Base-by-base conservation (phyloP, 352 stramenopile genomes). In the Pythium guiyangense region DNA sequence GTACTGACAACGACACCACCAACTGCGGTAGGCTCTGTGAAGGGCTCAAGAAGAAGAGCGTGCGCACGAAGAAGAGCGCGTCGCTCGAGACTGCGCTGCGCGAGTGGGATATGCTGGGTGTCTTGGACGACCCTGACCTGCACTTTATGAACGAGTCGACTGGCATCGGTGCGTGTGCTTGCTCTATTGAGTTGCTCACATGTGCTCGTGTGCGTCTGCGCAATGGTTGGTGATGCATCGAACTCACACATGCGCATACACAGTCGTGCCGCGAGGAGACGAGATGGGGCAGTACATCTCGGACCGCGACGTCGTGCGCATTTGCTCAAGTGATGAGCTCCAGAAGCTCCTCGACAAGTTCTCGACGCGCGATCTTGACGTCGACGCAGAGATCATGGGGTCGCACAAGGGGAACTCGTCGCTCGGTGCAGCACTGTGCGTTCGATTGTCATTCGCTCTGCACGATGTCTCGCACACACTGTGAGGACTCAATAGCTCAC, bases 141-240 rank as follows among this genome's bases (percentile, higher is more conserved):
- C 74, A 85, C 46, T 89, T 88, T 34, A 73, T 92, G 57, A 92
- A 92, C 60, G 83, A 92, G 53, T 84, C 83, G 6, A 86, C 83
- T 42, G 83, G 83, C 1, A 59, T 79, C n/a, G 70, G 70, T 76
- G 45, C 18, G 58, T 42, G 10, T 29, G 14, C 27, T 25, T n/a
- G n/a, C n/a, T n/a, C n/a, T 27, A 3, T 47, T 10, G 14, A 27
- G n/a, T 17, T 49, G 37, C 25, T 39, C 12, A 42, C 27, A 26
- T 51, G n/a, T 25, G 14, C 20, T 54, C 20, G 22, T 22, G 8
- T 52, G 15, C 22, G 14, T 2, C 1, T 52, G 34, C 29, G 27
- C 17, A 5, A 11, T 22, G 14, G 15, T n/a, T 15, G 9, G 18
- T 9, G 6, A 5, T 11, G 17, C 37, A 44, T 20, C 39, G 6